A percentile compares a stretch with the other conserved stretches of the same genome.
phyloP scores from a whole-genome alignment of 2,329 filamentous ascomycete species.

The Botrytis galanthina region DNA sequence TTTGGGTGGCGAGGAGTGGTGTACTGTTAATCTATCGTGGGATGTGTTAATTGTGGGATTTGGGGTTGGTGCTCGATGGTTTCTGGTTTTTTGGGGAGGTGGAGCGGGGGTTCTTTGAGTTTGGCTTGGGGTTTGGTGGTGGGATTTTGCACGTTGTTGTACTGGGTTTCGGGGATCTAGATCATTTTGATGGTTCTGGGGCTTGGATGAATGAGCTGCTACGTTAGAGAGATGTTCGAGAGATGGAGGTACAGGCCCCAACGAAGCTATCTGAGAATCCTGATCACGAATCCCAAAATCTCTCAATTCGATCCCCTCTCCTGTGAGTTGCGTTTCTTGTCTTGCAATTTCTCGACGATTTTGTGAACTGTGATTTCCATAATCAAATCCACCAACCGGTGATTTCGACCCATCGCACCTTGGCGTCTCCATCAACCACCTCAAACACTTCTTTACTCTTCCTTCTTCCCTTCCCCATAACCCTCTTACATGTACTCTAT shows the following conservation, averaged over 20 bases:
- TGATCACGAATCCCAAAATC: not conserved
- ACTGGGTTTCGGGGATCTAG: fast-evolving
- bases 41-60: not conserved
- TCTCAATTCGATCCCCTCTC: not conserved
- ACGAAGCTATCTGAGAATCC: not conserved
- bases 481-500: not conserved
- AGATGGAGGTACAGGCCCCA: not conserved
- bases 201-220: no score
- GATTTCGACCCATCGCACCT: not conserved
- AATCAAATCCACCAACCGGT: not conserved
- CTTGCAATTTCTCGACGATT: no score
- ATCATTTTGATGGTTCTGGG: not conserved
- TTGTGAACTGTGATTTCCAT: not conserved
- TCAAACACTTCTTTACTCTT: not conserved
- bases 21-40: not conserved
- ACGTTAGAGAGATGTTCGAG: not conserved
- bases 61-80: fast-evolving
- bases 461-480: not conserved
- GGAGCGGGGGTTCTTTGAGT: not conserved
- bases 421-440: not conserved
- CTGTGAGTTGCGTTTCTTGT: not conserved
- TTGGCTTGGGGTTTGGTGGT: not conserved
- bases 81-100: not conserved
- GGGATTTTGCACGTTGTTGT: not conserved
- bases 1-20: not conserved